Evolutionary conservation across 2,329 filamentous ascomycete genomes (phyloP).

Genomic region (Colletotrichum sansevieriae): DNA sequence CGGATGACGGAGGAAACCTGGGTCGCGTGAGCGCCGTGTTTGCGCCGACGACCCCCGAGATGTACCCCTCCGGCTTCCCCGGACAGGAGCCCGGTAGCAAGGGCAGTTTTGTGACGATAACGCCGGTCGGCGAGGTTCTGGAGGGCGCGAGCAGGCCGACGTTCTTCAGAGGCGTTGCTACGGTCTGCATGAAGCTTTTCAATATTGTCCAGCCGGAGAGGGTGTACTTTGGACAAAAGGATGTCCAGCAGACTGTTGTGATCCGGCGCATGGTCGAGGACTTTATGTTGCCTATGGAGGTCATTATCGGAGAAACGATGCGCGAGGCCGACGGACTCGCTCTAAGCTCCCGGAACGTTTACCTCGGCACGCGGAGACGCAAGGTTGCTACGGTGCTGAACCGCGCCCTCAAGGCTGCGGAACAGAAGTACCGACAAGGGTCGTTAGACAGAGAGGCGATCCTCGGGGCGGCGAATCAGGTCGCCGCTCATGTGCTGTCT

Average conservation of each 20-base stretch:
- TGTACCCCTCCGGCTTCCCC: constrained; percentile 88
- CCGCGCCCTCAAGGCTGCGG: constrained; percentile 77
- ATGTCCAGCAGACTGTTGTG: constrained; percentile 94
- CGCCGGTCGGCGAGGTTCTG: constrained; percentile 82
- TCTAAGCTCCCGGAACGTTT: constrained; percentile 93
- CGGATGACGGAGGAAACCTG: constrained; percentile 66
- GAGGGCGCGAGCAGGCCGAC: constrained; percentile 90
- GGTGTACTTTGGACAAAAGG: constrained; percentile 96
- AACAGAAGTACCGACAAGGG: constrained; percentile 69
- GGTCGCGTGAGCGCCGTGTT: constrained; percentile 88
- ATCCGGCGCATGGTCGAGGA: constrained; percentile 89
- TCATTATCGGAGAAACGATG: constrained; percentile 80
- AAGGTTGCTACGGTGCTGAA: constrained; percentile 79
- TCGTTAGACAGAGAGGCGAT: constrained; percentile 73
- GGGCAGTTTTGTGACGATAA: constrained; percentile 93
- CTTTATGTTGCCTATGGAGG: constrained; percentile 82
- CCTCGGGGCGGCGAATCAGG: constrained; percentile 76
- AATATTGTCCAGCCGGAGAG: constrained; percentile 70
- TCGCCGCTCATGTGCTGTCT: constrained; percentile 66
- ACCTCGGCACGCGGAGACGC: constrained; percentile 83
- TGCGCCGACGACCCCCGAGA: constrained; percentile 82
- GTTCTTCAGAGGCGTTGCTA: constrained; percentile 96
- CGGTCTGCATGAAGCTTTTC: constrained; percentile 87
- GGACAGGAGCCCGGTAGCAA: constrained; percentile 79
- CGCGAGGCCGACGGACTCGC: constrained; percentile 87